A percentile compares a stretch with the other conserved stretches of the same genome.
These are phyloP conservation scores for Sugiyamaella americana DNA, from an alignment of 805 yeast genomes.

Conservation along the genomic window DNA sequence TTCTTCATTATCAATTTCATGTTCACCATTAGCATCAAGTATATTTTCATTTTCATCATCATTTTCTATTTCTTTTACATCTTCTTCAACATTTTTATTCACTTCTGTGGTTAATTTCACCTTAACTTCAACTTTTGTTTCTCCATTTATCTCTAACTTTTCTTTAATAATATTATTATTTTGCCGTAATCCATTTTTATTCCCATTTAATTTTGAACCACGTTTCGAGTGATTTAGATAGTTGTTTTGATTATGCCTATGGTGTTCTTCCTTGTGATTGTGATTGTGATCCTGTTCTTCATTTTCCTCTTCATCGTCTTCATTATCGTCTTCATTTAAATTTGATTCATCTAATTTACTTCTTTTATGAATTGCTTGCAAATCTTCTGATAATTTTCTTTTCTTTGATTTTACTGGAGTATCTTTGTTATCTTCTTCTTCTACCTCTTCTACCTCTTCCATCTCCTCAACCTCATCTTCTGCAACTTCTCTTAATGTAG, in stretches of 20 bases:
- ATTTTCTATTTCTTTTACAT: slow-evolving; percentile 1
- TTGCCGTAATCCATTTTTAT: no score
- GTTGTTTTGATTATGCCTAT: no score
- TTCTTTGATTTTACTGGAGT: no score
- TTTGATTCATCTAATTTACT: no score
- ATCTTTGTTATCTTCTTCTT: no score
- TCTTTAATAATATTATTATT: no score
- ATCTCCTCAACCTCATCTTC: neutral
- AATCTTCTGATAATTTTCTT: no score
- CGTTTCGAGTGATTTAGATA: no score
- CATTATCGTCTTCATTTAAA: neutral
- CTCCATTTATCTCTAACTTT: neutral
- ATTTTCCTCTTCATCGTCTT: slow-evolving; percentile 3
- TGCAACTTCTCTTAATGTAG: neutral
- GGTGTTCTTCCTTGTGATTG: no score
- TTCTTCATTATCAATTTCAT: neutral
- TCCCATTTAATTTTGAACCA: no score
- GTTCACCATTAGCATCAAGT: slow-evolving; percentile 21
- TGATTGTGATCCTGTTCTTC: no score
- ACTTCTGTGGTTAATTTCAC: neutral
- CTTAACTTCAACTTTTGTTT: neutral
- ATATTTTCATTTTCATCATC: slow-evolving; percentile 23
- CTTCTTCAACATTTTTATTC: slow-evolving; percentile 1
- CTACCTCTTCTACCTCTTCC: slow-evolving; percentile 2
- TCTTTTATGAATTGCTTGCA: no score